phyloP scores from a whole-genome alignment of 2,329 filamentous ascomycete genomes.

The Graphiopsis chlorocephala region DNA sequence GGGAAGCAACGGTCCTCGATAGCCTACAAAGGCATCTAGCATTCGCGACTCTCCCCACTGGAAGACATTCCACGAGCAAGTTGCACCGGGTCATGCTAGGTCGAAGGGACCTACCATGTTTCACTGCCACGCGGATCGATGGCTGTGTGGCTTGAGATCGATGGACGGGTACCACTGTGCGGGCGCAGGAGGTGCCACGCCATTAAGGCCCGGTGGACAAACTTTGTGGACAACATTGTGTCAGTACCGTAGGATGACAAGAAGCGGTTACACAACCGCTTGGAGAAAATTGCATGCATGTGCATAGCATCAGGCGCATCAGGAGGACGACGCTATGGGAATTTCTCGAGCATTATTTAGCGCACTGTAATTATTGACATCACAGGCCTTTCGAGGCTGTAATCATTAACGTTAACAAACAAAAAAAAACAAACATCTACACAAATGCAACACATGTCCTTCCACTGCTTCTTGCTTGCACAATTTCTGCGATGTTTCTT shows the following conservation, averaged over 20 bases:
- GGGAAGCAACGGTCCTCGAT: neutral
- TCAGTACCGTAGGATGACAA: neutral
- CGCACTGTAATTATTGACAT: neutral
- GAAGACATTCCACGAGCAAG: neutral
- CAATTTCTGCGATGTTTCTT: neutral
- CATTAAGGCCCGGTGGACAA: neutral
- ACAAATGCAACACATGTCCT: neutral
- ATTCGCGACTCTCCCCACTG: neutral
- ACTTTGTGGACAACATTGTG: neutral
- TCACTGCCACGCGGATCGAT: neutral
- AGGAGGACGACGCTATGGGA: neutral
- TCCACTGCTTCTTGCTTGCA: neutral
- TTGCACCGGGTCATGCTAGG: neutral
- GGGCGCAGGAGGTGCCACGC: neutral
- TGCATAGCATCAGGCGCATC: neutral
- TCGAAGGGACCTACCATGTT: neutral
- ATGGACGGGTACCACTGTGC: neutral
- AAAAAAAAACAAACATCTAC: neutral
- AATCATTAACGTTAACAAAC: neutral
- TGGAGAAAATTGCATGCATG: neutral
- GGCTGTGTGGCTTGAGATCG: neutral
- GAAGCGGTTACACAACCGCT: neutral
- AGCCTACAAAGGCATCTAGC: neutral
- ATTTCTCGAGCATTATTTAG: neutral
- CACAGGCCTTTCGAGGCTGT: neutral